These are phyloP conservation scores for Pelargonium myrrhifolium DNA, from an alignment of 441 rosid genomes.

Conservation along the genomic window DNA sequence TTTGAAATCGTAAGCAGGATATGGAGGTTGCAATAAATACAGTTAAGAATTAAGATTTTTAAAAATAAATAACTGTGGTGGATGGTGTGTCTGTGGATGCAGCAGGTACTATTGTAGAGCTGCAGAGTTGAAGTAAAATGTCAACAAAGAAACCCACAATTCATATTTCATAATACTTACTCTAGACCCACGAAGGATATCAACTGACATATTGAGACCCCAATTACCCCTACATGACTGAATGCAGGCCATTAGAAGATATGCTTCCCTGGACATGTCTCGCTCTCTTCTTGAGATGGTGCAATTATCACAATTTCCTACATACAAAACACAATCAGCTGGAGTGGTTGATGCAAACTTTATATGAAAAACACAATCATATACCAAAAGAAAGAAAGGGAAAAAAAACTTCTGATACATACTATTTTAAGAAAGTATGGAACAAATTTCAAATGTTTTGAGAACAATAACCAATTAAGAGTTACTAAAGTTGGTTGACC, in stretches of 20 bases:
- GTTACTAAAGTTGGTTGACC: neutral
- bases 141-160: too few relatives aligned
- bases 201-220: constrained; percentile 45
- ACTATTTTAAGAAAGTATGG: neutral
- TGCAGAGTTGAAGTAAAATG: too few relatives aligned
- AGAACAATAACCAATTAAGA: neutral
- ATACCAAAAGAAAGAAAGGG: constrained; percentile 1
- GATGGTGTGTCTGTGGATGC: too few relatives aligned
- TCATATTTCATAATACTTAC: constrained; percentile 25
- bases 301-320: constrained; percentile 57
- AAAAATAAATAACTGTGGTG: too few relatives aligned
- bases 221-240: constrained; percentile 37
- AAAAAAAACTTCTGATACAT: neutral
- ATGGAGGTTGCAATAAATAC: too few relatives aligned
- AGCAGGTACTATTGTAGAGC: too few relatives aligned
- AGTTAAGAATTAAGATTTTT: too few relatives aligned
- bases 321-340: constrained; percentile 8
- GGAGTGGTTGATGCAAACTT: neutral
- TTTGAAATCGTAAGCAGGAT: too few relatives aligned
- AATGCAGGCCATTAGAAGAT: constrained; percentile 35
- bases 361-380: neutral
- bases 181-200: constrained; percentile 49
- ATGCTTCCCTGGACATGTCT: constrained; percentile 44
- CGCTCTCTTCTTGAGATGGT: constrained; percentile 26
- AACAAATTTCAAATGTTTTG: neutral